Evolutionary conservation across 2,329 filamentous ascomycete genomes (phyloP).

Genomic region (Talaromyces sp.): DNA sequence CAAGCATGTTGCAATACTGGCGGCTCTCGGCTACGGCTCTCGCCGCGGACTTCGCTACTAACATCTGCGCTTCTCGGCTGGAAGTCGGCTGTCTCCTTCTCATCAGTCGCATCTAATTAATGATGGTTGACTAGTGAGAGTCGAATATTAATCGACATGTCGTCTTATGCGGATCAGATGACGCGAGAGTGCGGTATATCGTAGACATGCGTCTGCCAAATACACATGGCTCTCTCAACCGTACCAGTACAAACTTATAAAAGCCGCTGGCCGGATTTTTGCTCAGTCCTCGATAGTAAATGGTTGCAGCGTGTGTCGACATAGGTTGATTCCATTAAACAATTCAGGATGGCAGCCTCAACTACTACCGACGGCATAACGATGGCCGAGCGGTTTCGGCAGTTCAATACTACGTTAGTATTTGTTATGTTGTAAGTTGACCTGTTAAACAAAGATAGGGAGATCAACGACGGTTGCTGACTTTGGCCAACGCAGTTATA

Average conservation of each 20-base stretch:
- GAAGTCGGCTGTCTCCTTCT: neutral
- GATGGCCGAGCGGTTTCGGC: neutral
- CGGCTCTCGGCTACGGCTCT: neutral
- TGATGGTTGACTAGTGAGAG: neutral
- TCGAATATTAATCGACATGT: neutral
- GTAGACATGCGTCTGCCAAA: neutral
- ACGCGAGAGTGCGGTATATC: neutral
- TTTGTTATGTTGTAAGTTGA: neutral
- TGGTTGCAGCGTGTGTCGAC: neutral
- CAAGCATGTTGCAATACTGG: neutral
- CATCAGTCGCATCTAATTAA: neutral
- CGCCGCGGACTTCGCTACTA: neutral
- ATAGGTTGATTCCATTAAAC: neutral
- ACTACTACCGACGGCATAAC: neutral
- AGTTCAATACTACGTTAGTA: neutral
- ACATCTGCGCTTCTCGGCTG: neutral
- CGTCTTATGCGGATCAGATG: neutral
- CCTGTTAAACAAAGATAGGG: neutral
- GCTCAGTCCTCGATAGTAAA: neutral
- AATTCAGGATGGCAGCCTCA: neutral
- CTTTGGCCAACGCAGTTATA: neutral
- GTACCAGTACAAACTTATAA: neutral
- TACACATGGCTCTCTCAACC: neutral
- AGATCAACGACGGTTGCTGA: neutral
- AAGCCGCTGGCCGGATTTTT: neutral